These are phyloP conservation scores for Trichoderma sp. DNA, from an alignment of 2,329 filamentous ascomycete species.

Conservation along the genomic window DNA sequence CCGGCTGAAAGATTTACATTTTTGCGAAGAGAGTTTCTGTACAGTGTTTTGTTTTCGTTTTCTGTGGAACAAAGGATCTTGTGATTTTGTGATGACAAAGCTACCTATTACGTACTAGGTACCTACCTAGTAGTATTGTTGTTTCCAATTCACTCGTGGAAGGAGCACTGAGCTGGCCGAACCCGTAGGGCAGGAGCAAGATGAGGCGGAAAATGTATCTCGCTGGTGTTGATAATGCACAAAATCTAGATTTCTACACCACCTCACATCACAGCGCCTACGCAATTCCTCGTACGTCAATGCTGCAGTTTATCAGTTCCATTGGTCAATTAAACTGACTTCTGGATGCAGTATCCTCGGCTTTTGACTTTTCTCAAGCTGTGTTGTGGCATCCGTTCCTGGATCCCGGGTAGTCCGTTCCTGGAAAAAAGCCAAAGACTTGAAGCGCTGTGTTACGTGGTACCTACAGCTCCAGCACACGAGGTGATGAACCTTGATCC, in stretches of 20 bases:
- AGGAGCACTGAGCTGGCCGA: background rate
- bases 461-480: background rate
- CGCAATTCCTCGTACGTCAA: background rate
- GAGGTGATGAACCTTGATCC: background rate
- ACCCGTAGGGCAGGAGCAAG: background rate
- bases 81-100: background rate
- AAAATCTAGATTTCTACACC: background rate
- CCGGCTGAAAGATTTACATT: background rate
- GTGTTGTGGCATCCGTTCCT: constrained; percentile 4
- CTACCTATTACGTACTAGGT: background rate
- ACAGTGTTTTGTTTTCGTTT: background rate
- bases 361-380: background rate
- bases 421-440: background rate
- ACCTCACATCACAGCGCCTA: background rate
- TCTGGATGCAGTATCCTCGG: background rate
- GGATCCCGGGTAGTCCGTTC: constrained; percentile 17
- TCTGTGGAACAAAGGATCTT: background rate
- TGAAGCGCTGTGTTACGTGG: background rate
- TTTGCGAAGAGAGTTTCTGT: background rate
- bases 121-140: no score
- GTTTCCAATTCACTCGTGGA: background rate
- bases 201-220: background rate
- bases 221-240: background rate
- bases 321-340: background rate
- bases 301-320: background rate